Conservation (phyloP, 768 basidiomycete genomes). For the Podaxis sp. region DNA sequence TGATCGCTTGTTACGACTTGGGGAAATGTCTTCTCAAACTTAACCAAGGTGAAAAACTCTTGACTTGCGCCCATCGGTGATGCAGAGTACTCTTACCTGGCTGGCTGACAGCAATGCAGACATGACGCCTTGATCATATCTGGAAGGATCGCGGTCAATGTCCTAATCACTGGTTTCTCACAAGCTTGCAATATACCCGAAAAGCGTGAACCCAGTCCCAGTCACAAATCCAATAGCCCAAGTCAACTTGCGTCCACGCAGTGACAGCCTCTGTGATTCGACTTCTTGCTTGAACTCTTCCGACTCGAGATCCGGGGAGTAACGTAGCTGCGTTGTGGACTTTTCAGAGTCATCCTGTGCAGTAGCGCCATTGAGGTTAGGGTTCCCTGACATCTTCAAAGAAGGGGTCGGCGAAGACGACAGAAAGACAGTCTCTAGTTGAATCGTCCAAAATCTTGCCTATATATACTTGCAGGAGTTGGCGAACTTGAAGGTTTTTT, state of each 20-base stretch:
- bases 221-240: slow-evolving; percentile 51
- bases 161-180: not conserved
- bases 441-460: not conserved
- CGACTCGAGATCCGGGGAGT: slow-evolving; percentile 14
- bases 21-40: slow-evolving; percentile 59
- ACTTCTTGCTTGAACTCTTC: slow-evolving; percentile 31
- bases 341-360: slow-evolving; percentile 4
- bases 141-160: slow-evolving; percentile 14
- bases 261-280: slow-evolving; percentile 22
- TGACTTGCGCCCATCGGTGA: not conserved
- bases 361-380: not conserved
- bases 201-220: slow-evolving; percentile 58
- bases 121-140: slow-evolving; percentile 72
- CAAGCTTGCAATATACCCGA: slow-evolving; percentile 36
- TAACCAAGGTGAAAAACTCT: not conserved
- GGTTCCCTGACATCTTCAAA: not conserved
- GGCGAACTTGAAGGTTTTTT: not conserved
- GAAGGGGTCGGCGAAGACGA: not conserved
- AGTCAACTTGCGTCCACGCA: slow-evolving; percentile 42
- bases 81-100: slow-evolving; percentile 28
- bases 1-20: slow-evolving; percentile 38
- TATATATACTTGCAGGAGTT: not conserved
- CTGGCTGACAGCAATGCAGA: slow-evolving; percentile 55
- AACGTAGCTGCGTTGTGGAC: not conserved
- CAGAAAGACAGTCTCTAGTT: not conserved